Base-by-base conservation (phyloP, 2,329 filamentous ascomycete species). In the Teratosphaeria pseudoeucalypti region DNA sequence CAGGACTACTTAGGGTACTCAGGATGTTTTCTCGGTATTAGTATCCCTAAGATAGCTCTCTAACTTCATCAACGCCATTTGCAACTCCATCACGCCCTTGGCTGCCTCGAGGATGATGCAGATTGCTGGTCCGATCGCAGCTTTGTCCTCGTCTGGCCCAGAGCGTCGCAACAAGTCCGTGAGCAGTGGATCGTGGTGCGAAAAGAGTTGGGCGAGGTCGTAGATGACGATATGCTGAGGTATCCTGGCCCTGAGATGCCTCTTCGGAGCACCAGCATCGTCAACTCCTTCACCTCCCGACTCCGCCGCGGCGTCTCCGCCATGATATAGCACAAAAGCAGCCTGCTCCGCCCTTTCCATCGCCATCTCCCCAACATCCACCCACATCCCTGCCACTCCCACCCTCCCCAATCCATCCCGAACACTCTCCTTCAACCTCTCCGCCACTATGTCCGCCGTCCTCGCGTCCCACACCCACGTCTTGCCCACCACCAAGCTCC, bases 391-490 rank as follows among this genome's bases (percentile, higher is more conserved):
- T 10, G 43, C 54, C 39, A 19, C 16, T 10, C 34, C 16, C 34
- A 52, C 27, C 63, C 78, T 81, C 10, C 73, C 62, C 11, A 88
- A 69, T 0, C 78, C 71, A 23, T 81, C 75, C 1, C 77, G 72
- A 19, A 80, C 74, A 1, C 76, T 71, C 5, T 76, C 71, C 4
- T 81, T 78, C 72, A 85, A 74, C 60, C 80, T 71, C 6, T 75
- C 70, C 3, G 85, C 72, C 0, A 87, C 66, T 29, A 81, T 74
- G 0, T 74, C 70, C 37, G 79, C 75, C 83, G 87, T 87, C 63
- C 85, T 82, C 5, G 72, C 49, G 34, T 83, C 60, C 63, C 66
- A 67, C 52, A 26, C 34, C 53, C 53, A 59, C 23, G 52, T 26
- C 58, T 56, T 56, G 34, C 39, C n/a, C 58, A 53, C 53, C 34